Evolutionary conservation across 2,329 filamentous ascomycete species (phyloP).

Genomic region (Botrytis galanthina): DNA sequence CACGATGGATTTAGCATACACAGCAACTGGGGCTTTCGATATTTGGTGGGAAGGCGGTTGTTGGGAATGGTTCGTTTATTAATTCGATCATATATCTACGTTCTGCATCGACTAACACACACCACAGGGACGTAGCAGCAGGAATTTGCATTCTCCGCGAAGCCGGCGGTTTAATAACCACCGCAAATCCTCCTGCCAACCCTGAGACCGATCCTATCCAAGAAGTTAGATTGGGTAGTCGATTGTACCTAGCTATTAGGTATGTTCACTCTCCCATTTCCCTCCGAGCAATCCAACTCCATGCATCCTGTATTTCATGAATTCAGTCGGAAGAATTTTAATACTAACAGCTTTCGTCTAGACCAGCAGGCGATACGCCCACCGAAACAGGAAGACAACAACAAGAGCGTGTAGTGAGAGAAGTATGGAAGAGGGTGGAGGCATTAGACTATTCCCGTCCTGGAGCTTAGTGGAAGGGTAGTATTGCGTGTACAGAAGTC

Average conservation of each 20-base stretch:
- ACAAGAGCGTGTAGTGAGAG: conserved; percentile 68
- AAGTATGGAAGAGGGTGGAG: conserved; percentile 69
- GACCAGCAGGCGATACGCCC: conserved; percentile 58
- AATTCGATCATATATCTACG: background rate
- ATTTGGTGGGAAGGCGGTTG: conserved; percentile 83
- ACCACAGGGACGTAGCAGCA: conserved; percentile 66
- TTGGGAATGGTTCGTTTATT: conserved; percentile 67
- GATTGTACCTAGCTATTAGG: conserved; percentile 70
- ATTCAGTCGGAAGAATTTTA: background rate
- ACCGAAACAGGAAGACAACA: conserved; percentile 62
- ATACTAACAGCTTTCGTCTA: background rate
- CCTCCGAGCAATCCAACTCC: background rate
- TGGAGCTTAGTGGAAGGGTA: conserved; percentile 42
- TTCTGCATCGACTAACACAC: background rate
- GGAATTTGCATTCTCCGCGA: conserved; percentile 71
- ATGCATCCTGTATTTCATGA: background rate
- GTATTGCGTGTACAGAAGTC: background rate
- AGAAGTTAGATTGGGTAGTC: conserved; percentile 61
- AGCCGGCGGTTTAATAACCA: conserved; percentile 71
- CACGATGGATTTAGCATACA: conserved; percentile 71
- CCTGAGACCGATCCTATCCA: conserved; percentile 54
- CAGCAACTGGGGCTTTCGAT: conserved; percentile 72
- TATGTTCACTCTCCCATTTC: background rate
- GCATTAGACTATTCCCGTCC: conserved; percentile 66
- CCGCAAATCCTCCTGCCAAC: conserved; percentile 66